phyloP scores from a whole-genome alignment of 177 flowering plant genomes.

The Tripterygium wilfordii region DNA sequence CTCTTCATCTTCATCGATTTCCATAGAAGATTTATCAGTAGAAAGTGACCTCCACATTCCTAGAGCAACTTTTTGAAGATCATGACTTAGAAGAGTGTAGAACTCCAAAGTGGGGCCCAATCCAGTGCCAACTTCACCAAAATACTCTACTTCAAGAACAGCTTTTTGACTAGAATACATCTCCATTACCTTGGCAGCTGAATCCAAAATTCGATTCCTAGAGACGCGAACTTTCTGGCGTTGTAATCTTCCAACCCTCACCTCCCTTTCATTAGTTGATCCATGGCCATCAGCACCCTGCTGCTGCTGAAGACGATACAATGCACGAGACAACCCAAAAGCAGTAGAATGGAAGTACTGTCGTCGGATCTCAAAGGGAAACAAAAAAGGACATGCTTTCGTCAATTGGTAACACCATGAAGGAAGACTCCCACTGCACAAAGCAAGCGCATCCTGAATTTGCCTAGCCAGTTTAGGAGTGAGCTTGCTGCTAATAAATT shows the following conservation, averaged over 20 bases:
- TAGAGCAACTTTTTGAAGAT: slow-evolving; percentile 66
- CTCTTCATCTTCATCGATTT: slow-evolving; percentile 45
- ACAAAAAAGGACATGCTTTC: slow-evolving; percentile 90
- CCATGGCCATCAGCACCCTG: slow-evolving; percentile 89
- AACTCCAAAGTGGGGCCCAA: slow-evolving; percentile 97
- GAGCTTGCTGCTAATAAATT: slow-evolving; percentile 84
- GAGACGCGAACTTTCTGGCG: slow-evolving; percentile 98
- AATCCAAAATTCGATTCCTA: slow-evolving; percentile 84
- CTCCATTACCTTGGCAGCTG: slow-evolving; percentile 98
- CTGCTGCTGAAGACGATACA: slow-evolving; percentile 88
- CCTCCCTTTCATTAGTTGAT: slow-evolving; percentile 78
- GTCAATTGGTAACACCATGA: slow-evolving; percentile 98
- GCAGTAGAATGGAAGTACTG: slow-evolving; percentile 98
- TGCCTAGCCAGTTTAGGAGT: slow-evolving; percentile 95
- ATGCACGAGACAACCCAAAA: slow-evolving; percentile 91
- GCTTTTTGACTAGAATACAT: slow-evolving; percentile 98
- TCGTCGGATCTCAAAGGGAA: slow-evolving; percentile 92
- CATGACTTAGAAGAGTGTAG: slow-evolving; percentile 91
- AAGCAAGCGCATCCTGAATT: slow-evolving; percentile 95
- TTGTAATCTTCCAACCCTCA: slow-evolving; percentile 82
- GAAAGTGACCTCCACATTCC: slow-evolving; percentile 85
- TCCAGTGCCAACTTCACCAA: slow-evolving; percentile 99
- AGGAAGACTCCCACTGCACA: slow-evolving; percentile 95
- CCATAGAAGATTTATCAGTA: slow-evolving; percentile 49
- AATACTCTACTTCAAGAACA: slow-evolving; percentile 96